A percentile compares a stretch with the other conserved stretches of the same genome.
Evolutionary conservation across 768 basidiomycete genomes (phyloP).

Genomic region (Boletus subcaerulescens): DNA sequence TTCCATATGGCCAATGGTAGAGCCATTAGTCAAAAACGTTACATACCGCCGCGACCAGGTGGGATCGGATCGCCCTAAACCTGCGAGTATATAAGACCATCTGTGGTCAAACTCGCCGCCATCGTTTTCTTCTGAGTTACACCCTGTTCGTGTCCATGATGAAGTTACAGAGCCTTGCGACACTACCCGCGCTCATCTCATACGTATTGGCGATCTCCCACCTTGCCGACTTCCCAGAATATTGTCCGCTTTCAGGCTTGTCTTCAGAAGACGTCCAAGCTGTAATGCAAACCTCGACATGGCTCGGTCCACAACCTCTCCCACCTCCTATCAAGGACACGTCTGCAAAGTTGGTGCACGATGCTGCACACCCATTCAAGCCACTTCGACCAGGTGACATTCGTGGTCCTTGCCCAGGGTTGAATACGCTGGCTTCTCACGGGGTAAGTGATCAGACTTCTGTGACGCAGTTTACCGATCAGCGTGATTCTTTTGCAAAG

Average conservation of each 20-base stretch:
- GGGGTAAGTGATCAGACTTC: constrained; percentile 12
- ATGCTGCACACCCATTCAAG: constrained; percentile 13
- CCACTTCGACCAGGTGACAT: constrained; percentile 13
- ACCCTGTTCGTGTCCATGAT: not conserved
- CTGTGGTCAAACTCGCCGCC: not conserved
- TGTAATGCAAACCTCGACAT: constrained; percentile 5
- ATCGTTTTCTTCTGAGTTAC: not conserved
- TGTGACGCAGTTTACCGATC: not conserved
- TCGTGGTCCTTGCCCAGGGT: constrained; percentile 23
- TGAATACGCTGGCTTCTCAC: constrained; percentile 25
- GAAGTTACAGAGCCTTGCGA: not conserved
- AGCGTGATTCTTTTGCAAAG: not conserved
- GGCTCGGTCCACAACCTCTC: constrained; percentile 15
- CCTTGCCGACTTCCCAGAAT: constrained; percentile 12
- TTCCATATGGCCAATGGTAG: too few relatives aligned
- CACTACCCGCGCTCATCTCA: constrained; percentile 1
- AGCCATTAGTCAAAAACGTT: too few relatives aligned
- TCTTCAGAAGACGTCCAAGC: not conserved
- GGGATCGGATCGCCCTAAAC: too few relatives aligned
- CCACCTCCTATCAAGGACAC: constrained; percentile 19
- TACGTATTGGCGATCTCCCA: constrained; percentile 1
- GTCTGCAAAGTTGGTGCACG: constrained; percentile 18
- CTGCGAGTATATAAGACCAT: not conserved
- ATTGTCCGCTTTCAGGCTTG: constrained; percentile 17
- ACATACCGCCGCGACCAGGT: too few relatives aligned